These are phyloP conservation scores for Moelleriella libera DNA, from an alignment of 2,329 filamentous ascomycete genomes.

Conservation along the genomic window DNA sequence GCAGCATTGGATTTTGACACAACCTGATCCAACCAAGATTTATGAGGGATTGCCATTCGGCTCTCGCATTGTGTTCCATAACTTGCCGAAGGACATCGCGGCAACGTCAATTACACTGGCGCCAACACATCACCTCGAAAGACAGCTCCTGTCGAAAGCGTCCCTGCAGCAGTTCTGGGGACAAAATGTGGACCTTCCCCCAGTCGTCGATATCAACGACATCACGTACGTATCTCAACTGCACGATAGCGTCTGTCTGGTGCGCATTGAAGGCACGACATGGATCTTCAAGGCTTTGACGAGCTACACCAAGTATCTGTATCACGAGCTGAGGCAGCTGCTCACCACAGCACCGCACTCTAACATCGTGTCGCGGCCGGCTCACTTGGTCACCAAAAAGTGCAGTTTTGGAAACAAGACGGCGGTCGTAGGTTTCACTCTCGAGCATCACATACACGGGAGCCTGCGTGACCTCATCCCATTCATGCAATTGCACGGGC, in stretches of 20 bases:
- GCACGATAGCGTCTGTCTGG: slow-evolving; percentile 45
- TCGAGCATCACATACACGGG: slow-evolving; percentile 38
- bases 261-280: slow-evolving; percentile 24
- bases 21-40: slow-evolving; percentile 14
- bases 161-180: slow-evolving; percentile 30
- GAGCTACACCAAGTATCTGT: slow-evolving; percentile 44
- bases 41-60: slow-evolving; percentile 41
- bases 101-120: slow-evolving; percentile 31
- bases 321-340: slow-evolving; percentile 44
- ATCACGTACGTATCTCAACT: slow-evolving; percentile 38
- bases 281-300: slow-evolving; percentile 46
- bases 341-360: slow-evolving; percentile 36
- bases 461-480: slow-evolving; percentile 41
- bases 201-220: slow-evolving; percentile 31
- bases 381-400: slow-evolving; percentile 39
- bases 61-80: slow-evolving; percentile 39
- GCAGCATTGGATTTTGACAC: slow-evolving; percentile 30
- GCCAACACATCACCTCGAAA: slow-evolving; percentile 37
- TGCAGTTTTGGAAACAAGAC: slow-evolving; percentile 41
- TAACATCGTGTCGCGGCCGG: slow-evolving; percentile 36
- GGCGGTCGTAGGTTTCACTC: slow-evolving; percentile 41
- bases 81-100: slow-evolving; percentile 30
- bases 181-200: slow-evolving; percentile 24
- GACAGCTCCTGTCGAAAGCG: slow-evolving; percentile 30
- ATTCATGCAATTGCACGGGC: slow-evolving; percentile 29